These are phyloP conservation scores for Vitis hybrid DNA, from an alignment of 177 flowering plant species.

Conservation along the genomic window DNA sequence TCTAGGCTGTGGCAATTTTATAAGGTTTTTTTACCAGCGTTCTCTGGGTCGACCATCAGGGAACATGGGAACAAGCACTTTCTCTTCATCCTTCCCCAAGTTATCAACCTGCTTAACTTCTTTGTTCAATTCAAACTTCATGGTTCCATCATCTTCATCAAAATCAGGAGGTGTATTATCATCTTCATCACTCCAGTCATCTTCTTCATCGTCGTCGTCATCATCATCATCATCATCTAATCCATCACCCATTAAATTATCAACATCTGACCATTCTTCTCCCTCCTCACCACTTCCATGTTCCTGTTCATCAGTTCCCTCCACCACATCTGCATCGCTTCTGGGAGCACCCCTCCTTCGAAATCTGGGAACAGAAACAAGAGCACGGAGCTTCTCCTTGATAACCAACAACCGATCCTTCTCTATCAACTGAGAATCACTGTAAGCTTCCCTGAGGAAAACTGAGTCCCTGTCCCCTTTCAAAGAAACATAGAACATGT, in stretches of 20 bases:
- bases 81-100: constrained; percentile 31
- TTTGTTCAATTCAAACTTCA: constrained; percentile 32
- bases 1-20: no score
- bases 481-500: constrained; percentile 92
- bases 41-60: constrained; percentile 92
- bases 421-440: constrained; percentile 74
- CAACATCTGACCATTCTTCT: constrained; percentile 57
- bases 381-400: constrained; percentile 88
- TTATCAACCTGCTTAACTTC: constrained; percentile 23
- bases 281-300: constrained; percentile 42
- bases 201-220: constrained; percentile 45
- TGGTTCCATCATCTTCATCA: constrained; percentile 48
- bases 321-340: constrained; percentile 27
- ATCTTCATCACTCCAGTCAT: constrained; percentile 67
- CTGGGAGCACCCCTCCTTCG: constrained; percentile 32
- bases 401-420: constrained; percentile 69
- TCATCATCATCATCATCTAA: constrained; percentile 38
- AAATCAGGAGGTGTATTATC: constrained; percentile 86
- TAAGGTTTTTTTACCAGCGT: constrained; percentile 59
- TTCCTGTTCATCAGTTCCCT: constrained; percentile 18
- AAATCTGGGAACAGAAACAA: constrained; percentile 71
- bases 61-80: constrained; percentile 47
- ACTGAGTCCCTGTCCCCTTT: constrained; percentile 96
- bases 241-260: constrained; percentile 27
- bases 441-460: constrained; percentile 89